Evolutionary conservation across 2,329 filamentous ascomycete species (phyloP).

Genomic region (Fusarium sp.): DNA sequence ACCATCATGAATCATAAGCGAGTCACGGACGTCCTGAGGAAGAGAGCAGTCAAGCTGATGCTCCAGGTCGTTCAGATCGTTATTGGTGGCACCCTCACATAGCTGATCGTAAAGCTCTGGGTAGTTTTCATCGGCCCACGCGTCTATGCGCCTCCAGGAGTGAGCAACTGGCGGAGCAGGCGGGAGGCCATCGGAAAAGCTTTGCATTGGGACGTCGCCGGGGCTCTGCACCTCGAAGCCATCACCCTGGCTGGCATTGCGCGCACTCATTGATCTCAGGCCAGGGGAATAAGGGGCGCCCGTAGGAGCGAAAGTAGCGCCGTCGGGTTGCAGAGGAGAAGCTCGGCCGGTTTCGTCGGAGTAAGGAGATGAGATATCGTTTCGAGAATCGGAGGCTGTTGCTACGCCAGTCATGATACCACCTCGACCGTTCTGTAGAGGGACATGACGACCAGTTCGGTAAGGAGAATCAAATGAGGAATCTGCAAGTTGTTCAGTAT

Average conservation of each 20-base stretch:
- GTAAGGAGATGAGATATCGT: slow-evolving; percentile 84
- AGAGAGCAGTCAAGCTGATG: slow-evolving; percentile 95
- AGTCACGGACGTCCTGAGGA: slow-evolving; percentile 93
- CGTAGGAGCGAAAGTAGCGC: slow-evolving; percentile 61
- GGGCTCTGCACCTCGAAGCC: slow-evolving; percentile 77
- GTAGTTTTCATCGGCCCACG: slow-evolving; percentile 95
- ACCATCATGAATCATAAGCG: slow-evolving; percentile 91
- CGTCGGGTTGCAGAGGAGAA: slow-evolving; percentile 58
- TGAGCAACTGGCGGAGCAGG: slow-evolving; percentile 88
- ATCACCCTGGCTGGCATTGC: slow-evolving; percentile 71
- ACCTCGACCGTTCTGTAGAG: slow-evolving; percentile 84
- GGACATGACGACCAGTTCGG: slow-evolving; percentile 89
- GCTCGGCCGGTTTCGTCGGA: slow-evolving; percentile 74
- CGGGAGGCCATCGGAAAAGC: slow-evolving; percentile 90
- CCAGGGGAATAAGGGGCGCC: slow-evolving; percentile 88
- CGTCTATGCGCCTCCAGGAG: slow-evolving; percentile 94
- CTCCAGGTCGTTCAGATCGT: slow-evolving; percentile 97
- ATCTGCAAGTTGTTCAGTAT: slow-evolving; percentile 66
- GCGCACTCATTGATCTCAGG: slow-evolving; percentile 81
- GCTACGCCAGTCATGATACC: slow-evolving; percentile 88
- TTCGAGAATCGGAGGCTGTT: slow-evolving; percentile 88
- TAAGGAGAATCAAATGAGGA: slow-evolving; percentile 94
- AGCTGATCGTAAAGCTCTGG: slow-evolving; percentile 94
- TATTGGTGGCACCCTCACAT: slow-evolving; percentile 89
- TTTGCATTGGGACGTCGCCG: slow-evolving; percentile 96